Evolutionary conservation across 176 grass and related monocot species (phyloP), one percentile per base, ranked within the genome.

Genomic region (Aechmea fasciata): DNA sequence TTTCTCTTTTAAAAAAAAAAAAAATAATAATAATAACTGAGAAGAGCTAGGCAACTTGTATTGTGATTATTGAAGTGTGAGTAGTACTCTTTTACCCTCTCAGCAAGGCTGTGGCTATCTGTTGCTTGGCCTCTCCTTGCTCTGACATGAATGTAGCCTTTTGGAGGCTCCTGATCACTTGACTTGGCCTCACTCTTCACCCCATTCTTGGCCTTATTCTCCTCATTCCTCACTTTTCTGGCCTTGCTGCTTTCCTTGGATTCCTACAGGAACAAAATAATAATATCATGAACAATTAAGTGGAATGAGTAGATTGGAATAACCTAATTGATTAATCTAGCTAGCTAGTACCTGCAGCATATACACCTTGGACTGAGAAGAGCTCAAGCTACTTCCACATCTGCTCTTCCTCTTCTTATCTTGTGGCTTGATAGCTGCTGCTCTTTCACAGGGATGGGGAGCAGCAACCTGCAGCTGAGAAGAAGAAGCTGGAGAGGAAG

Each of bases 41-140:
- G 33, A 17, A 57, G 12, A n/a, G n/a, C n/a, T n/a, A n/a, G n/a
- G 13, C 7, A 1, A 7, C 15, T n/a, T 61, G 12, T 57, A n/a
- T n/a, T n/a, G 22, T 57, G 1, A 57, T 61, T 19, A 19, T 57
- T 15, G 3, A 57, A 57, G 52, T 17, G 13, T 54, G 52, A 15
- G 52, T 41, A 17, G 8, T 1, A 57, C 13, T 15, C 52, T 15
- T 87, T 15, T 87, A 96, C 88, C 76, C 92, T 87, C 80, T 92
- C 92, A 51, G 93, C 84, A 83, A 96, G 83, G 79, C 93, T 96
- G 77, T 96, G 93, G 72, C 86, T 96, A 52, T 96, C 89, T 69
- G 89, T 96, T 17, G 93, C 89, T 74, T 96, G 89, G 8, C 93
- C 93, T 87, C 93, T 96, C 81, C 86, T 90, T 73, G 93, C 93